Base-by-base conservation (phyloP, 164 flowering plant species). In the Santalum album region DNA sequence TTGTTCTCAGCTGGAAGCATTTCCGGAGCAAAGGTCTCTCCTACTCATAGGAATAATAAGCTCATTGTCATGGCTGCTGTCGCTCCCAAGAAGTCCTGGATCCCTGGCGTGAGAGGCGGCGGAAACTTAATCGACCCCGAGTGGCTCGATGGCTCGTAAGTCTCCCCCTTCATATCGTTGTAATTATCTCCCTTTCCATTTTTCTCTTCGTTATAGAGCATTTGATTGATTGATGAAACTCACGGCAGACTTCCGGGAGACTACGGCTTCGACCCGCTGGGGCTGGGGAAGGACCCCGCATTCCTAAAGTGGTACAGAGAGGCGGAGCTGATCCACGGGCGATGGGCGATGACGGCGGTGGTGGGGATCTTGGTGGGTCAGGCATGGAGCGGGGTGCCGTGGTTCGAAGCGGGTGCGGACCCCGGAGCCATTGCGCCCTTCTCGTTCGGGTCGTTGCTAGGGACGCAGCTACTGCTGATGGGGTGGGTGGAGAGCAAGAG, bases 91-190 rank as follows among this genome's bases (percentile, higher is more conserved):
- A 84, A 84, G 66, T 91, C 98, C 19, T 91, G 98, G 98, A 38
- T 91, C 65, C 96, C 98, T 9, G 96, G 38, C 0, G 95, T 91
- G 44, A 83, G 25, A 65, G 83, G 73, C 17, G 95, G 91, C 6
- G 86, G 90, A 59, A 81, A 75, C 81, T 55, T 91, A 47, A 11
- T 91, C 43, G 88, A 91, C 70, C 96, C 98, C 12, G 98, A 91
- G 62, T 91, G 98, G 98, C 90, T 91, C 53, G 98, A 91, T 69
- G 98, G 96, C 75, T 91, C 95, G 98, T 91, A 76, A 81, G 95
- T 73, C 12, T 25, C 47, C 18, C 17, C 3, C 12, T 32, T 32
- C 12, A 6, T 32, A 6, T 32, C 12, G 7, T 32, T 0, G 0
- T 32, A 0, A 32, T 32, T 11, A 2, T n/a, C 36, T 44, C 34